Evolutionary conservation across 306 rosid genomes (phyloP), one percentile per base, ranked within the genome.

Genomic region (Malus fusca): DNA sequence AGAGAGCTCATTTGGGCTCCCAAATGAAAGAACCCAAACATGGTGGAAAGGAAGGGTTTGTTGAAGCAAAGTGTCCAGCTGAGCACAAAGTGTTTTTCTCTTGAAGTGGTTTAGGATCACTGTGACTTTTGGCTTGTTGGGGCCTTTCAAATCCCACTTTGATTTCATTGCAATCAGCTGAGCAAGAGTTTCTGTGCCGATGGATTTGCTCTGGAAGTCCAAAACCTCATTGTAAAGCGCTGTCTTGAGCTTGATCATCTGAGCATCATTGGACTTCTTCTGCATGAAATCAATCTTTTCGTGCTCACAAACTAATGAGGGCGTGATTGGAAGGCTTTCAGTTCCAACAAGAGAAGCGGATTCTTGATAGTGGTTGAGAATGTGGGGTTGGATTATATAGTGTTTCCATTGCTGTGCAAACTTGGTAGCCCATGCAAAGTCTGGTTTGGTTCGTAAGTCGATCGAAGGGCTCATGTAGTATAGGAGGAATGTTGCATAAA

Each of bases 11-110:
- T 89, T 92, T 31, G 99, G 99, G 80, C 99, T 95, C 15, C 99
- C 99, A 75, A 95, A 95, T 43, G 99, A 88, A 37, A 95, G 96
- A 11, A 95, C 97, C 99, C 99, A 95, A 75, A 84, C 96, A 44
- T 90, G 96, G 82, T 95, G 97, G 60, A 95, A 92, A 22, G 97
- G 93, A 42, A 92, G 93, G 23, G 93, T 86, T 53, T 95, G 97
- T 21, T 84, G 86, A 52, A 90, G 97, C 81, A 95, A 75, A 0
- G 97, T 87, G 61, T 95, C 95, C 48, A 92, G 84, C 69, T 95
- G 97, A 62, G 99, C 86, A 75, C 99, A 95, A 1, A 95, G 91
- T 26, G 99, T 95, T 73, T 87, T 95, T 77, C 99, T 88, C 86
- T 95, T 95, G 87, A 95, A 95, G 65, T 95, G 99, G 85, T 95